These are phyloP conservation scores for Chlamydomonas schloesseri DNA, from an alignment of 139 green algal genomes.

Conservation along the genomic window DNA sequence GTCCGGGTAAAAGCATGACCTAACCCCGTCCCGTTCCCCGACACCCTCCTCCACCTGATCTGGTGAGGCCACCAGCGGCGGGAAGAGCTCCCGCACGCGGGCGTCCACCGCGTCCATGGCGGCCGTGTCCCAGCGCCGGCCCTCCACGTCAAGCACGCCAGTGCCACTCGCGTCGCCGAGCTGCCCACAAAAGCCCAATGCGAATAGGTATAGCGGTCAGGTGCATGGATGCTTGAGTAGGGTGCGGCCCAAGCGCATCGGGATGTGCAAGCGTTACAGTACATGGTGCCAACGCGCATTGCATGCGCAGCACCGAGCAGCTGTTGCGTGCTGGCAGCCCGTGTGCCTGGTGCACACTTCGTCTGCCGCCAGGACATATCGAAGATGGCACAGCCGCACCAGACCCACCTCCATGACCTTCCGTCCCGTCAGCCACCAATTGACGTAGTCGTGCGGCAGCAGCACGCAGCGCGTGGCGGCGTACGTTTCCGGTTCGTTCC, in stretches of 20 bases:
- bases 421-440: slow-evolving; percentile 72
- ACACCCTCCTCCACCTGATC: slow-evolving; percentile 73
- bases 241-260: too few relatives aligned
- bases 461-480: slow-evolving; percentile 65
- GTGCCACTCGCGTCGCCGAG: slow-evolving; percentile 86
- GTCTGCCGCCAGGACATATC: too few relatives aligned
- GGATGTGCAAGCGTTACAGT: too few relatives aligned
- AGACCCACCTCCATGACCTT: slow-evolving; percentile 15
- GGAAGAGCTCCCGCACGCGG: slow-evolving; percentile 62
- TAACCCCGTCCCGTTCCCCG: too few relatives aligned
- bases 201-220: too few relatives aligned
- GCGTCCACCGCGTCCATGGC: slow-evolving; percentile 65
- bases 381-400: too few relatives aligned
- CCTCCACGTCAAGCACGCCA: slow-evolving; percentile 72
- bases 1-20: too few relatives aligned
- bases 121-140: slow-evolving; percentile 58
- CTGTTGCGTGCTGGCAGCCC: too few relatives aligned
- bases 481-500: slow-evolving; percentile 84
- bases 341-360: too few relatives aligned
- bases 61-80: slow-evolving; percentile 63
- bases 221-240: too few relatives aligned
- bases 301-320: too few relatives aligned
- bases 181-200: background rate
- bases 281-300: too few relatives aligned
- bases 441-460: slow-evolving; percentile 92